Conservation (phyloP, 2,329 filamentous ascomycete species). For the Rosellinia necatrix region DNA sequence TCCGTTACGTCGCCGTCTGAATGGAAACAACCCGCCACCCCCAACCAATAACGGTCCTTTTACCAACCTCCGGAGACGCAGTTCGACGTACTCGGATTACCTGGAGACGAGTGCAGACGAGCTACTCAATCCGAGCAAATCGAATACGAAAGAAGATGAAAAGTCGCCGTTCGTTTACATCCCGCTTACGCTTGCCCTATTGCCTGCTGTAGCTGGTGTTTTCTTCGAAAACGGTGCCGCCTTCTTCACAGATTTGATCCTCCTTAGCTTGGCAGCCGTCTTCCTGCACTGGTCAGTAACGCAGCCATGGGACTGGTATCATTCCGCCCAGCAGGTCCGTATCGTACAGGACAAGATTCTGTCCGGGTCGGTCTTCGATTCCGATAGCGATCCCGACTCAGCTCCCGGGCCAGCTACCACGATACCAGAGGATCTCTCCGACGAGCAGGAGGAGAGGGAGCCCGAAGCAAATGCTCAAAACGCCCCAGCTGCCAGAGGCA, state of each 20-base stretch:
- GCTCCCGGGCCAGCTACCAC: slow-evolving; percentile 26
- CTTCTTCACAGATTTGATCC: slow-evolving; percentile 81
- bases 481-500: neutral
- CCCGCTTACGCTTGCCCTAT: slow-evolving; percentile 80
- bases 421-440: slow-evolving; percentile 50
- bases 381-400: slow-evolving; percentile 50
- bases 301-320: slow-evolving; percentile 86
- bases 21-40: slow-evolving; percentile 26
- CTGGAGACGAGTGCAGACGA: slow-evolving; percentile 71
- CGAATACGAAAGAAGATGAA: slow-evolving; percentile 51
- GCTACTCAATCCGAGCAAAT: slow-evolving; percentile 60
- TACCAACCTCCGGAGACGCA: slow-evolving; percentile 60
- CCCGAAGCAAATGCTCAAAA: slow-evolving; percentile 18
- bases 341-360: slow-evolving; percentile 52
- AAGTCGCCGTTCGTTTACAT: slow-evolving; percentile 75
- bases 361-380: slow-evolving; percentile 48
- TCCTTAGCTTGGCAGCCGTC: slow-evolving; percentile 78
- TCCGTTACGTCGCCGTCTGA: slow-evolving; percentile 34
- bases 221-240: slow-evolving; percentile 84
- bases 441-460: slow-evolving; percentile 44
- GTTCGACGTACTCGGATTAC: slow-evolving; percentile 78
- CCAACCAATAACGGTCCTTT: slow-evolving; percentile 30
- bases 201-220: slow-evolving; percentile 84
- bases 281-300: slow-evolving; percentile 93
- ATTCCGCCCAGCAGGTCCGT: slow-evolving; percentile 68